phyloP scores from a whole-genome alignment of 345 rosid species.

The Syzygium aromaticum region DNA sequence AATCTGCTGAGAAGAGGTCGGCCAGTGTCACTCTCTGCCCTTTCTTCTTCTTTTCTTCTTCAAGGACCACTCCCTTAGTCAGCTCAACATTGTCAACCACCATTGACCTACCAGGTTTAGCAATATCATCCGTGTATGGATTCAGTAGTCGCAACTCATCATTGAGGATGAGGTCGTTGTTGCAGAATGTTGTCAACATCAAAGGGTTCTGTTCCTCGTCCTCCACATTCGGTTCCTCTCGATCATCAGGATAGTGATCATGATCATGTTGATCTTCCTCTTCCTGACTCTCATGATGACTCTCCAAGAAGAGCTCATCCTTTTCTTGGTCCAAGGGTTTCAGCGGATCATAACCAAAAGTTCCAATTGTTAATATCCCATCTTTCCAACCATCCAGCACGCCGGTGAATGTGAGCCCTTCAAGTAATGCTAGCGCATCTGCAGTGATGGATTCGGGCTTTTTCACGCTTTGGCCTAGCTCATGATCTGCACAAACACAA shows the following conservation, averaged over 20 bases:
- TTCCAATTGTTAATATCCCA: slow-evolving; percentile 81
- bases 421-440: slow-evolving; percentile 16
- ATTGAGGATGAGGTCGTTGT: slow-evolving; percentile 1
- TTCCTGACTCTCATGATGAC: slow-evolving; percentile 10
- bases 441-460: slow-evolving; percentile 17
- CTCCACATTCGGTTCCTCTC: slow-evolving; percentile 10
- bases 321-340: slow-evolving; percentile 22
- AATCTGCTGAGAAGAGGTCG: slow-evolving; percentile 66
- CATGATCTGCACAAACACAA: background rate
- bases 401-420: slow-evolving; percentile 46
- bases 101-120: slow-evolving; percentile 6
- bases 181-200: slow-evolving; percentile 28
- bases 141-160: background rate
- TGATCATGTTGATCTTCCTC: slow-evolving; percentile 9
- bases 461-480: slow-evolving; percentile 30
- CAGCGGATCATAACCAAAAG: slow-evolving; percentile 55
- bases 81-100: background rate
- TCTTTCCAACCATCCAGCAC: slow-evolving; percentile 69
- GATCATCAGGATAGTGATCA: slow-evolving; percentile 12
- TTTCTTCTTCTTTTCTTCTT: slow-evolving; percentile 26
- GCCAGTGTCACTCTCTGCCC: slow-evolving; percentile 66
- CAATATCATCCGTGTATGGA: background rate
- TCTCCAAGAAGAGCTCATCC: background rate
- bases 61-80: background rate
- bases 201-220: slow-evolving; percentile 60